These are phyloP conservation scores for Sclerotinia minor DNA, from an alignment of 2,329 filamentous ascomycete species.

Conservation along the genomic window DNA sequence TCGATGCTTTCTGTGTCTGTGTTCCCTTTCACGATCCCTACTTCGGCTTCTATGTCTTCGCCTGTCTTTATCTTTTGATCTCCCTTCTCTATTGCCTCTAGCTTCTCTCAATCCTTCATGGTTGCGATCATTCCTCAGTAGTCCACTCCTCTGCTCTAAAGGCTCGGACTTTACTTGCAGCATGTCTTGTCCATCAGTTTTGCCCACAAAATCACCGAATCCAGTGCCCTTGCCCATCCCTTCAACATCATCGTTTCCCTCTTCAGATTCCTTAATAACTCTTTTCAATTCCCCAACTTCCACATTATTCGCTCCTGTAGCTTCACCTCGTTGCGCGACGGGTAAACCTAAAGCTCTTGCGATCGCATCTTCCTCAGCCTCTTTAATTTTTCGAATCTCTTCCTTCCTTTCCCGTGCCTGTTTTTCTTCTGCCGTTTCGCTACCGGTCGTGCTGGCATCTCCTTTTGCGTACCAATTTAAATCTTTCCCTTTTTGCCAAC, in stretches of 20 bases:
- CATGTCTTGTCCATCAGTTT: constrained; percentile 29
- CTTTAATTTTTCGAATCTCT: constrained; percentile 80
- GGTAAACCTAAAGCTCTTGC: constrained; percentile 79
- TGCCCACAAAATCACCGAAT: constrained; percentile 41
- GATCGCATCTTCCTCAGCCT: constrained; percentile 91
- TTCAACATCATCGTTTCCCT: constrained; percentile 43
- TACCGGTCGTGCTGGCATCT: constrained; percentile 52
- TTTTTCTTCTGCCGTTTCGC: constrained; percentile 60
- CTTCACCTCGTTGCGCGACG: constrained; percentile 55
- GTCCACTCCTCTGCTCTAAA: constrained; percentile 31
- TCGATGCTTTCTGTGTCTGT: constrained; percentile 26
- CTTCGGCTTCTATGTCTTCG: constrained; percentile 40
- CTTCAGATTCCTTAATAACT: constrained; percentile 51
- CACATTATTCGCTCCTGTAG: constrained; percentile 66
- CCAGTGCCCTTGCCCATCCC: constrained; percentile 37
- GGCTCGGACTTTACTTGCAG: constrained; percentile 23
- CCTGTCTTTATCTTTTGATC: constrained; percentile 36
- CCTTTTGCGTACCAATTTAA: constrained; percentile 65
- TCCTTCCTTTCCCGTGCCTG: constrained; percentile 65
- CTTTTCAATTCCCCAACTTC: constrained; percentile 61
- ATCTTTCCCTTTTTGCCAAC: constrained; percentile 68
- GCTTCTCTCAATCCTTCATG: constrained; percentile 27
- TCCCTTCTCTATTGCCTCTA: constrained; percentile 39
- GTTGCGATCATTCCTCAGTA: constrained; percentile 28
- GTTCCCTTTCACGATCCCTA: constrained; percentile 29